Conservation (phyloP, 176 grass and related monocot species). For the Elymus sibiricus region DNA sequence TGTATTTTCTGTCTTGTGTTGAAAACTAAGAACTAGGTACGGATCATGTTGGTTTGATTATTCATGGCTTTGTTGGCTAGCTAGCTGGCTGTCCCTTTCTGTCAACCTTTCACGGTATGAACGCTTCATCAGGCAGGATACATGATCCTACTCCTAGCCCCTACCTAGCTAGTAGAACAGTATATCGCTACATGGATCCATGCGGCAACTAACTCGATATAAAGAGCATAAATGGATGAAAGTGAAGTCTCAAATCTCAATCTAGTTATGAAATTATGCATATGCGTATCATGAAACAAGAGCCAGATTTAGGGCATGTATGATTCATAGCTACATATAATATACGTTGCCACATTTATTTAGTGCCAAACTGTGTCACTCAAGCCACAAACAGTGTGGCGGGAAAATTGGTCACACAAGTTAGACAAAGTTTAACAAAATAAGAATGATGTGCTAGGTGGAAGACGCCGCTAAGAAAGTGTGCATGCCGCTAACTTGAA, state of each 20-base stretch:
- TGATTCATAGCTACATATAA: too few relatives aligned
- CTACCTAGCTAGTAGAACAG: not conserved
- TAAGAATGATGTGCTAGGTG: too few relatives aligned
- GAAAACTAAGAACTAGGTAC: not conserved
- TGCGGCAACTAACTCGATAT: not conserved
- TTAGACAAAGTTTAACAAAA: too few relatives aligned
- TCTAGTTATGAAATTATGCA: not conserved
- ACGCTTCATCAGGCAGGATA: not conserved
- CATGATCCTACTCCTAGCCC: not conserved
- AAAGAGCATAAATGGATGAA: not conserved
- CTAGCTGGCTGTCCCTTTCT: not conserved
- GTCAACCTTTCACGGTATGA: slow-evolving; percentile 5
- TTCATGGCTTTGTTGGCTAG: not conserved
- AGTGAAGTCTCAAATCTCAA: not conserved
- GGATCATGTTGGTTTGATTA: not conserved
- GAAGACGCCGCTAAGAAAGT: too few relatives aligned
- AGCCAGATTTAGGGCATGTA: too few relatives aligned
- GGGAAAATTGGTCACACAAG: too few relatives aligned
- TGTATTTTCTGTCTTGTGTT: not conserved
- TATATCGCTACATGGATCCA: not conserved
- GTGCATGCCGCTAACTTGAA: too few relatives aligned
- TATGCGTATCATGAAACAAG: not conserved
- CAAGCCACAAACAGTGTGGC: too few relatives aligned
- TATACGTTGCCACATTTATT: too few relatives aligned
- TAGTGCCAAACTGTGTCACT: too few relatives aligned